Conservation (phyloP, 2,329 filamentous ascomycete species). For the Fusarium sp. region DNA sequence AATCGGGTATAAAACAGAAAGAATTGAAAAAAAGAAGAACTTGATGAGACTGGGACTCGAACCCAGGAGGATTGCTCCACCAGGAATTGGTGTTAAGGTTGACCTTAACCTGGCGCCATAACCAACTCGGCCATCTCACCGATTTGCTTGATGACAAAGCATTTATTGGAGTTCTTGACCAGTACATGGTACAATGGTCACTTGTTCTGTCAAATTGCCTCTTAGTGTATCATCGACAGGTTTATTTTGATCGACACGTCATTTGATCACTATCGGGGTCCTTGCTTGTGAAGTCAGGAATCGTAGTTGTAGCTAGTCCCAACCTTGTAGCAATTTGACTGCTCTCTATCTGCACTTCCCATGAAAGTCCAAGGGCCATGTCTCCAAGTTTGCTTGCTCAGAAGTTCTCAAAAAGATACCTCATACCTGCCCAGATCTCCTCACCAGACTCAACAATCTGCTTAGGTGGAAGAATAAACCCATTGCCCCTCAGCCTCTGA, state of each 20-base stretch:
- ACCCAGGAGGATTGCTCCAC: conserved; percentile 37
- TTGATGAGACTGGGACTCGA: conserved; percentile 37
- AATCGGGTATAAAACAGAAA: neutral
- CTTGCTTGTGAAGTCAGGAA: neutral
- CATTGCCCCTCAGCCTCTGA: conserved; percentile 44
- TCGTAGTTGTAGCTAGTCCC: rapidly evolving
- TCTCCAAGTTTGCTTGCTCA: neutral
- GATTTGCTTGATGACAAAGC: conserved; percentile 29
- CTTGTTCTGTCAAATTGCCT: rapidly evolving
- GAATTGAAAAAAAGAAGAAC: neutral
- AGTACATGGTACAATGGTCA: neutral
- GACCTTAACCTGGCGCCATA: conserved; percentile 37
- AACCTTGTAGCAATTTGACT: neutral
- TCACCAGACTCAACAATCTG: conserved; percentile 57
- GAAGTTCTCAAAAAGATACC: conserved; percentile 25
- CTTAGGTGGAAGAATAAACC: conserved; percentile 32
- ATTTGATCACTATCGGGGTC: neutral
- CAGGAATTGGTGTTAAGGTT: conserved; percentile 37
- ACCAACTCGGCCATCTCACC: conserved; percentile 37
- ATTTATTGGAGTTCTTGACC: rapidly evolving
- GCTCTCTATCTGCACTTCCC: rapidly evolving
- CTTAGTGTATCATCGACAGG: rapidly evolving
- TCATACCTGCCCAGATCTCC: conserved; percentile 62
- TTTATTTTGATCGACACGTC: neutral
- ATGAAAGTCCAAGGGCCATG: rapidly evolving